These are phyloP conservation scores for Curvularia verruculosa DNA, from an alignment of 2,329 filamentous ascomycete genomes.

Conservation along the genomic window DNA sequence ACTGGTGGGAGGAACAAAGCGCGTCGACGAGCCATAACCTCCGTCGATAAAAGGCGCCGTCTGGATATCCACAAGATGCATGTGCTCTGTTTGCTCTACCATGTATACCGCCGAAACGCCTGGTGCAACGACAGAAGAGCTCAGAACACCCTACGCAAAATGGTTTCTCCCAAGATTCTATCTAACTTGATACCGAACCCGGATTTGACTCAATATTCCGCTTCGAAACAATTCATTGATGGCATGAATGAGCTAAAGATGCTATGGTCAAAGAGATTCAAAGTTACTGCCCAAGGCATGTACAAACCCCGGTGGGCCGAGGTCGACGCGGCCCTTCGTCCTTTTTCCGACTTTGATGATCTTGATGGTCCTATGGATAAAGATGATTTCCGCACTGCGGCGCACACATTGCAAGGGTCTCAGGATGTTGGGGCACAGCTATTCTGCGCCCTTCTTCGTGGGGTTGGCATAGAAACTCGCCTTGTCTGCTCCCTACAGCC, in stretches of 20 bases:
- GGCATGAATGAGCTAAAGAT: conserved; percentile 73
- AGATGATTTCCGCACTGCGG: conserved; percentile 74
- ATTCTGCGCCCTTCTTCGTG: conserved; percentile 84
- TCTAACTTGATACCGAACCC: conserved; percentile 71
- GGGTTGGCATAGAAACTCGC: conserved; percentile 79
- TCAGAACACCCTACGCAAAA: conserved; percentile 60
- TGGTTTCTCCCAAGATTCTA: conserved; percentile 70
- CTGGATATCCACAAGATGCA: conserved; percentile 86
- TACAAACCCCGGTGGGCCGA: conserved; percentile 71
- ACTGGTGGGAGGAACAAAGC: conserved; percentile 44
- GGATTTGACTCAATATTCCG: conserved; percentile 73
- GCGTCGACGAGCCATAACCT: conserved; percentile 60
- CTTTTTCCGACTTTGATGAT: conserved; percentile 59
- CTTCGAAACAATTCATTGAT: conserved; percentile 76
- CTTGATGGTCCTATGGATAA: conserved; percentile 72
- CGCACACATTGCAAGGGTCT: conserved; percentile 74
- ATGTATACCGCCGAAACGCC: conserved; percentile 76
- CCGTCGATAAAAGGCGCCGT: conserved; percentile 65
- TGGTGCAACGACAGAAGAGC: conserved; percentile 84
- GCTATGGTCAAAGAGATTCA: conserved; percentile 73
- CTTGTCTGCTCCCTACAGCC: conserved; percentile 91
- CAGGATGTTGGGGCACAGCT: conserved; percentile 88
- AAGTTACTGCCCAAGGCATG: conserved; percentile 63
- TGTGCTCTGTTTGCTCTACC: conserved; percentile 79
- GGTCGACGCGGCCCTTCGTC: conserved; percentile 63